These are phyloP conservation scores for Postia placenta DNA, from an alignment of 768 basidiomycete species.

Conservation along the genomic window DNA sequence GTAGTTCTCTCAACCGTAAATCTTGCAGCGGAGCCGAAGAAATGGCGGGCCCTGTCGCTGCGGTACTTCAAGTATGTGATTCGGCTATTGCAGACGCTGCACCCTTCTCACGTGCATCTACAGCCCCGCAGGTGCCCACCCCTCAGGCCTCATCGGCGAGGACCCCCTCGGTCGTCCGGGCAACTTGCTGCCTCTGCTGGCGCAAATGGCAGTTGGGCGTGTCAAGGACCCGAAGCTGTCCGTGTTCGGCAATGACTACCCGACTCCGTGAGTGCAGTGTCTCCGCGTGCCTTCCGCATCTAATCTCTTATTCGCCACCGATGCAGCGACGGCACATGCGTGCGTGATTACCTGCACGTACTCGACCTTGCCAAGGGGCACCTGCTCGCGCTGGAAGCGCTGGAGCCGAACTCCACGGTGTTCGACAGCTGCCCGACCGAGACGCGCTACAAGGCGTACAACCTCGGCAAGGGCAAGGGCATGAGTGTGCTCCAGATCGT, in stretches of 20 bases:
- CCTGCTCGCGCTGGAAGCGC: constrained; percentile 82
- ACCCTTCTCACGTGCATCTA: neutral
- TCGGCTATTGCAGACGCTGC: constrained; percentile 3
- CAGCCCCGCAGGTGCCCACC: constrained; percentile 97
- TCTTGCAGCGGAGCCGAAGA: constrained; percentile 52
- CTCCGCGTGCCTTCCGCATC: neutral
- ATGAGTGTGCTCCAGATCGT: constrained; percentile 92
- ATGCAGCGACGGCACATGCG: constrained; percentile 92
- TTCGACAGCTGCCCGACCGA: constrained; percentile 51
- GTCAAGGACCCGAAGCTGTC: constrained; percentile 53
- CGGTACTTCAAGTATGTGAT: constrained; percentile 89
- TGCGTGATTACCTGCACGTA: constrained; percentile 93
- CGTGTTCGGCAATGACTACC: constrained; percentile 97
- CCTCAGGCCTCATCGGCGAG: constrained; percentile 92
- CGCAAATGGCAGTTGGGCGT: constrained; percentile 91
- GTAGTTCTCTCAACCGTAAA: no score
- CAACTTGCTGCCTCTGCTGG: constrained; percentile 88
- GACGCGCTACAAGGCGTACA: constrained; percentile 86
- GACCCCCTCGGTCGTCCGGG: constrained; percentile 94
- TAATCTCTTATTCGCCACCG: neutral
- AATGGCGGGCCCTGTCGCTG: constrained; percentile 80
- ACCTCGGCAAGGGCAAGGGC: constrained; percentile 90
- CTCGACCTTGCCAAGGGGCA: constrained; percentile 95
- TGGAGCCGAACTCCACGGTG: constrained; percentile 51
- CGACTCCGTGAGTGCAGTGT: constrained; percentile 59